Conservation (phyloP, 2,329 filamentous ascomycete genomes). For the Alternaria dauci region DNA sequence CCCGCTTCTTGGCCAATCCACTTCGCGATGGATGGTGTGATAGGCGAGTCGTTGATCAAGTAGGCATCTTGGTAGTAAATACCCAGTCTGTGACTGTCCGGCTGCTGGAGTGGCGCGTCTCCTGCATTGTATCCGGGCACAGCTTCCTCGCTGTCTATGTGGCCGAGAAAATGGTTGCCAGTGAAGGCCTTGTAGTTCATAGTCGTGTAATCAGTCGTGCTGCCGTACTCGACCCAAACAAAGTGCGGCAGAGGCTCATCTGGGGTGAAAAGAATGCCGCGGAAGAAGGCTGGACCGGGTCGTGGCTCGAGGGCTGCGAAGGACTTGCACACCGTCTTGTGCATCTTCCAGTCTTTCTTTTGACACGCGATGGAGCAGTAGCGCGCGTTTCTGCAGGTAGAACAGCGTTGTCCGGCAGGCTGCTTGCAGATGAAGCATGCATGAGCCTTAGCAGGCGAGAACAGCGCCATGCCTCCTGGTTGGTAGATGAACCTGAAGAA, state of each 20-base stretch:
- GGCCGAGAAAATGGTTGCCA: background rate
- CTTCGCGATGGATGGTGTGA: background rate
- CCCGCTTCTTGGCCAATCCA: background rate
- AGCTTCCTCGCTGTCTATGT: background rate
- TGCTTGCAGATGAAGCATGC: constrained; percentile 3
- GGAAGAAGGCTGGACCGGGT: background rate
- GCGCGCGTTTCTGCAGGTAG: background rate
- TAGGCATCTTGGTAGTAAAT: background rate
- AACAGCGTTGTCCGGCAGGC: background rate
- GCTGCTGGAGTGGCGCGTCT: background rate
- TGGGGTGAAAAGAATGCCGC: background rate
- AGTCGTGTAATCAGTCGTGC: background rate
- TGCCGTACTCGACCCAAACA: background rate
- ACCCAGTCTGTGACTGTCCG: background rate
- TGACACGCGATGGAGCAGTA: background rate
- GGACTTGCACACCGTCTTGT: constrained; percentile 5
- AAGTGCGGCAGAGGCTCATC: background rate
- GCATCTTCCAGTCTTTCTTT: background rate
- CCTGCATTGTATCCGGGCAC: background rate
- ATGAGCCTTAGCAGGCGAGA: background rate
- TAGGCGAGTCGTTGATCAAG: background rate
- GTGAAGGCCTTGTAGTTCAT: background rate
- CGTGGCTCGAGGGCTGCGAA: background rate
- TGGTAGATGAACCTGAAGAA: too few species aligned
- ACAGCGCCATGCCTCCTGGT: too few species aligned